These are phyloP conservation scores for Camelina sativa DNA, from an alignment of 345 rosid species.

Conservation along the genomic window DNA sequence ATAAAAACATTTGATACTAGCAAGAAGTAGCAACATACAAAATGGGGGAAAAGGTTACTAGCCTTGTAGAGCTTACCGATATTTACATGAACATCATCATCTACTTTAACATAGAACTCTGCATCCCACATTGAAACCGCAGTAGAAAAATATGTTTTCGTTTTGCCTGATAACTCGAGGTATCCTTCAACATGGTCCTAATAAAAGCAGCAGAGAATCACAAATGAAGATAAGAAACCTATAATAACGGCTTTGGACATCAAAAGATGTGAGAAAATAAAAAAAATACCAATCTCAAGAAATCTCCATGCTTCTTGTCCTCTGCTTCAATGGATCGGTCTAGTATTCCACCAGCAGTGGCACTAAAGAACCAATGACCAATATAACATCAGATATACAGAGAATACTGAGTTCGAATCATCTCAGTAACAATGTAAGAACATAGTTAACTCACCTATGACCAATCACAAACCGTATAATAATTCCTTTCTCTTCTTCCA, in stretches of 20 bases:
- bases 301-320: slow-evolving; percentile 83
- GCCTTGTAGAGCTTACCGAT: slow-evolving; percentile 52
- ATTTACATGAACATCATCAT: slow-evolving; percentile 79
- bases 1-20: background rate
- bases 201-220: slow-evolving; percentile 18
- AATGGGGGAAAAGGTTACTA: background rate
- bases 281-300: slow-evolving; percentile 74
- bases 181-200: slow-evolving; percentile 72
- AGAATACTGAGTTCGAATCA: background rate
- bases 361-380: slow-evolving; percentile 50
- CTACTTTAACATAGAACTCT: slow-evolving; percentile 75
- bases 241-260: background rate
- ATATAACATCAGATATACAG: slow-evolving; percentile 15
- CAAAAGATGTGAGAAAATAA: background rate
- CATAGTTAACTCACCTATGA: slow-evolving; percentile 60
- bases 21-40: slow-evolving; percentile 6
- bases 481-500: slow-evolving; percentile 71
- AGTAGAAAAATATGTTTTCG: slow-evolving; percentile 52
- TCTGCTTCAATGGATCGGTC: slow-evolving; percentile 95
- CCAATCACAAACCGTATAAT: slow-evolving; percentile 71
- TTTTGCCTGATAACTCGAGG: slow-evolving; percentile 58
- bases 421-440: slow-evolving; percentile 14
- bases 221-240: slow-evolving; percentile 9
- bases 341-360: slow-evolving; percentile 84
- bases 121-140: slow-evolving; percentile 75